These are phyloP conservation scores for Eucalyptus shirleyi DNA, from an alignment of 345 rosid genomes.

Conservation along the genomic window DNA sequence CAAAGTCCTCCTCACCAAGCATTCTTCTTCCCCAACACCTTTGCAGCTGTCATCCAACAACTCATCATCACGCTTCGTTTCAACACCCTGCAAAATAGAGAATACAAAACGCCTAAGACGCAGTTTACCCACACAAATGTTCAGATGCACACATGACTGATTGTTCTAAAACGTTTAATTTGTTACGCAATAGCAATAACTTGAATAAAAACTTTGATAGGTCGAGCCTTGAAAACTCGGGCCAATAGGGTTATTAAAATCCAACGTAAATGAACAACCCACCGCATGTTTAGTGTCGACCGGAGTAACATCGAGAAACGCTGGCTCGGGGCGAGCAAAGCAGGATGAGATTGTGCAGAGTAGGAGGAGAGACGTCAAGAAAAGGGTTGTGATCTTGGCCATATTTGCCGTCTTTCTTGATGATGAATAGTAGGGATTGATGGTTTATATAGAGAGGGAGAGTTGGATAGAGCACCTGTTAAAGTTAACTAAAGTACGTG, in stretches of 20 bases:
- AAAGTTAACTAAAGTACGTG: neutral
- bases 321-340: neutral
- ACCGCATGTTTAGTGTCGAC: neutral
- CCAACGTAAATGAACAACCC: neutral
- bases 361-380: neutral
- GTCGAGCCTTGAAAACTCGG: neutral
- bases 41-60: constrained; percentile 24
- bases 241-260: neutral
- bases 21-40: constrained; percentile 36
- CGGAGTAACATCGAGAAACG: neutral
- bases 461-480: neutral
- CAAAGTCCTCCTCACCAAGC: constrained; percentile 37
- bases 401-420: neutral
- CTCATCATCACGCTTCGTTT: neutral
- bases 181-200: neutral
- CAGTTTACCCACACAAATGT: neutral
- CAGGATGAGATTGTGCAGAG: neutral
- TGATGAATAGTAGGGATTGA: neutral
- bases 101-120: neutral
- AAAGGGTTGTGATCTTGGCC: neutral
- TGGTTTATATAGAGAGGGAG: neutral
- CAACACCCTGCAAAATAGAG: neutral
- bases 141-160: neutral
- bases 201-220: neutral
- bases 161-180: neutral